Evolutionary conservation across 306 rosid species (phyloP).

Genomic region (Pachyrhizus erosus): DNA sequence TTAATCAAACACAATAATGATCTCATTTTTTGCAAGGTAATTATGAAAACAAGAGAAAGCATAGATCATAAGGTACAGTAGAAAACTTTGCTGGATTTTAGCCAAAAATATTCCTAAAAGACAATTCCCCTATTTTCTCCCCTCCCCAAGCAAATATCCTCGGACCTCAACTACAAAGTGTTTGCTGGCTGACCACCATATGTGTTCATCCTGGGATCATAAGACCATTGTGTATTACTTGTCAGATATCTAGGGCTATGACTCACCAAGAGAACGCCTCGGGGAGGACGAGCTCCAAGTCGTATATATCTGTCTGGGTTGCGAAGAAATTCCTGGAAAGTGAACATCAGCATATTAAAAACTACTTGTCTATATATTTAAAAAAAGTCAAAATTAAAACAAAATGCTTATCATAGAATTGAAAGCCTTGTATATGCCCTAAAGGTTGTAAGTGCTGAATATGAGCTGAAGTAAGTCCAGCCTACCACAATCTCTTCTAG

Average conservation of each 20-base stretch:
- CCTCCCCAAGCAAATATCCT: constrained; percentile 13
- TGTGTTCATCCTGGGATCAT: constrained; percentile 3
- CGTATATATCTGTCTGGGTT: constrained; percentile 88
- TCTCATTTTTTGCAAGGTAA: constrained; percentile 10
- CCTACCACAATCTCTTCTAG: constrained; percentile 99
- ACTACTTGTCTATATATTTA: constrained; percentile 35
- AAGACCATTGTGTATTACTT: constrained; percentile 1
- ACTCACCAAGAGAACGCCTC: constrained; percentile 99
- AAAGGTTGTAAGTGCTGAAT: constrained; percentile 29
- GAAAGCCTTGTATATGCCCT: constrained; percentile 44
- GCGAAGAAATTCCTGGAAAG: constrained; percentile 93
- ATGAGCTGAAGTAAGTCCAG: constrained; percentile 43
- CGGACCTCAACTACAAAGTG: neutral
- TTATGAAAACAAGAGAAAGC: constrained; percentile 25
- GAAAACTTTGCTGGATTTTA: constrained; percentile 6
- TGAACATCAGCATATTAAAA: constrained; percentile 47
- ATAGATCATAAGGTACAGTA: constrained; percentile 4
- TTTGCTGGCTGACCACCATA: constrained; percentile 17
- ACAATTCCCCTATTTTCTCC: constrained; percentile 39
- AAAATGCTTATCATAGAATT: neutral
- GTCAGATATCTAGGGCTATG: constrained; percentile 33
- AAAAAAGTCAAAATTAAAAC: constrained; percentile 24
- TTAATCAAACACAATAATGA: constrained; percentile 28
- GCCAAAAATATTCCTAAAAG: constrained; percentile 21
- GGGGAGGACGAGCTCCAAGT: constrained; percentile 99